Evolutionary conservation across 2,329 filamentous ascomycete species (phyloP), one percentile per base, ranked within the genome.

Genomic region (Dactylellina cionopaga): DNA sequence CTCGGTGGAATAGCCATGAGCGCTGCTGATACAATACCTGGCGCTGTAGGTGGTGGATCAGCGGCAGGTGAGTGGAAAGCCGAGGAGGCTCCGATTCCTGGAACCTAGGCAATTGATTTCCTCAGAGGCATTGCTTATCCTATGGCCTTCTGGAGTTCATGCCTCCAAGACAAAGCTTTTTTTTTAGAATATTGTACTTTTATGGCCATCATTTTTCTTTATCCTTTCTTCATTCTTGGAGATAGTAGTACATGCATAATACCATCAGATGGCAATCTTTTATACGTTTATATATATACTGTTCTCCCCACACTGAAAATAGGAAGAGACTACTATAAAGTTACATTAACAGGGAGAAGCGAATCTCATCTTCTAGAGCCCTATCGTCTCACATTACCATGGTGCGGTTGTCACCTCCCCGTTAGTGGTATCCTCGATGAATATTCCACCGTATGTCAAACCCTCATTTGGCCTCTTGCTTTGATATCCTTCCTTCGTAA

Each of bases 381-480:
- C n/a, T n/a, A n/a, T n/a, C n/a, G n/a, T n/a, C n/a, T n/a, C n/a
- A n/a, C n/a, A n/a, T n/a, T n/a, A n/a, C n/a, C n/a, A n/a, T n/a
- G n/a, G n/a, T n/a, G n/a, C n/a, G n/a, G n/a, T n/a, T n/a, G 68
- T 72, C 13, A 72, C 68, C 2, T 35, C 49, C 27, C 68, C 68
- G 5, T 15, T 27, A 29, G 43, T 65, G 9, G 59, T 65, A 55
- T 85, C 81, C 79, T 87, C 85, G 63, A 83, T 77, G 76, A 86
- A 86, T 52, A 86, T 82, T 3, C 84, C 84, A 0, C 82, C 83
- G 74, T 81, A 86, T 31, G 85, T 80, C 37, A 86, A 76, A 1
- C 84, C 85, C 78, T 87, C 85, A 75, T 85, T 77, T 64, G 86
- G 83, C 22, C 80, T 81, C 7, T 79, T 74, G 70, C 81, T 80